These are phyloP conservation scores for Funneliformis geosporum DNA, from an alignment of 192 early-diverging fungal genomes.

Conservation along the genomic window DNA sequence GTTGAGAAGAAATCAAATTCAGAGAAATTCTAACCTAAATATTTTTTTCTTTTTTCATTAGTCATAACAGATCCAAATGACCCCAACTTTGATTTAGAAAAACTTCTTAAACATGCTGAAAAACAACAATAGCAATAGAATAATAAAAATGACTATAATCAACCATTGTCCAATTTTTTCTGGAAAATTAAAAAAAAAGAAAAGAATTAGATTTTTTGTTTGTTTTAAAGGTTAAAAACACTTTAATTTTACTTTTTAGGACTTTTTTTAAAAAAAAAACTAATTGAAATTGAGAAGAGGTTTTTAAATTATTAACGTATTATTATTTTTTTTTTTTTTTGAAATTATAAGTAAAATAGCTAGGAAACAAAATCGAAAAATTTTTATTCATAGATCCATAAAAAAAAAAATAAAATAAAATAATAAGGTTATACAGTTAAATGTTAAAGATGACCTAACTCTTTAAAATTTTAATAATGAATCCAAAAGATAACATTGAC, in stretches of 20 bases:
- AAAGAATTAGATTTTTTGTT: not conserved
- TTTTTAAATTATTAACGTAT: too few relatives aligned
- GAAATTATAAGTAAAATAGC: not conserved
- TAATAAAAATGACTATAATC: not conserved
- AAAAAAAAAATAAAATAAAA: not conserved
- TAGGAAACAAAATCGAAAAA: not conserved
- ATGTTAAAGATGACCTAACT: not conserved
- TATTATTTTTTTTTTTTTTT: not conserved
- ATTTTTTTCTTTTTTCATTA: not conserved
- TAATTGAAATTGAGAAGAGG: too few relatives aligned
- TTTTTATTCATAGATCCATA: not conserved
- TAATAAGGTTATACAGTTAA: not conserved
- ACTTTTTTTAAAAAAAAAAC: not conserved
- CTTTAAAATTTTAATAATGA: not conserved
- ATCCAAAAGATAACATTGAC: not conserved
- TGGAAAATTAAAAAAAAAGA: not conserved
- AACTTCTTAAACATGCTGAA: not conserved
- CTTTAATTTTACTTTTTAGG: too few relatives aligned
- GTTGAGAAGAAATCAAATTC: not conserved
- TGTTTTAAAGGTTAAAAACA: not conserved
- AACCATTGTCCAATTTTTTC: too few relatives aligned
- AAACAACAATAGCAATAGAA: not conserved
- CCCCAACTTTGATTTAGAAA: conserved; percentile 23
- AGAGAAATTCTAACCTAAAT: too few relatives aligned
- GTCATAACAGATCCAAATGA: conserved; percentile 31